These are phyloP conservation scores for Drosera spatulata DNA, from an alignment of 179 eudicot genomes.

Conservation along the genomic window DNA sequence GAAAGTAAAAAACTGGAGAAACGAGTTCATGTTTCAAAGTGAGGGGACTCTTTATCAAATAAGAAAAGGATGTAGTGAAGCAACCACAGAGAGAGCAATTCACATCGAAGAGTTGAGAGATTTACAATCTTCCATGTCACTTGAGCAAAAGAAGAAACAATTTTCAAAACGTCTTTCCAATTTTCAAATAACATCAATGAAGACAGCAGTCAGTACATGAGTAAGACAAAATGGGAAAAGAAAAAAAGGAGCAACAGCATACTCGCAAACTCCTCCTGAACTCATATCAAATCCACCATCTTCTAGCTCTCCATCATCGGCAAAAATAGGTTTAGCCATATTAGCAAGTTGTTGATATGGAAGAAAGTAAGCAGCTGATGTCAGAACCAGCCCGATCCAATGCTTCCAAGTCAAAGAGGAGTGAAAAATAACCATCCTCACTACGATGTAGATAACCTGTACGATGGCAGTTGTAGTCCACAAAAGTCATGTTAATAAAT, in stretches of 20 bases:
- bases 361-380: conserved; percentile 47
- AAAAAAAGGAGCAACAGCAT: conserved; percentile 12
- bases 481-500: conserved; percentile 1
- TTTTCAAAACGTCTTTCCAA: too few relatives aligned
- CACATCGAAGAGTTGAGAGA: too few relatives aligned
- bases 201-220: too few relatives aligned
- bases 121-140: too few relatives aligned
- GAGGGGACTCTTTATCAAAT: too few relatives aligned
- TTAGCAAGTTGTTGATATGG: conserved; percentile 72
- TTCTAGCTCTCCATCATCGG: conserved; percentile 59
- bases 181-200: too few relatives aligned
- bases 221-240: not conserved
- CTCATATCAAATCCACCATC: conserved; percentile 98
- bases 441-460: conserved; percentile 53
- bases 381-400: conserved; percentile 55
- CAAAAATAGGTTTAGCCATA: conserved; percentile 75
- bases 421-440: conserved; percentile 47
- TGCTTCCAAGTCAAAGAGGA: conserved; percentile 78
- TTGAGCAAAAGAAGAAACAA: too few relatives aligned
- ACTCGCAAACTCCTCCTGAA: conserved; percentile 85
- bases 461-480: conserved; percentile 1
- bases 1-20: too few relatives aligned
- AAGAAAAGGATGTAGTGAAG: too few relatives aligned
- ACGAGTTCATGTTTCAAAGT: too few relatives aligned
- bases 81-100: too few relatives aligned